A percentile compares a stretch with the other conserved stretches of the same genome.
phyloP scores from a whole-genome alignment of 345 rosid species.

The Noccaea caerulescens region DNA sequence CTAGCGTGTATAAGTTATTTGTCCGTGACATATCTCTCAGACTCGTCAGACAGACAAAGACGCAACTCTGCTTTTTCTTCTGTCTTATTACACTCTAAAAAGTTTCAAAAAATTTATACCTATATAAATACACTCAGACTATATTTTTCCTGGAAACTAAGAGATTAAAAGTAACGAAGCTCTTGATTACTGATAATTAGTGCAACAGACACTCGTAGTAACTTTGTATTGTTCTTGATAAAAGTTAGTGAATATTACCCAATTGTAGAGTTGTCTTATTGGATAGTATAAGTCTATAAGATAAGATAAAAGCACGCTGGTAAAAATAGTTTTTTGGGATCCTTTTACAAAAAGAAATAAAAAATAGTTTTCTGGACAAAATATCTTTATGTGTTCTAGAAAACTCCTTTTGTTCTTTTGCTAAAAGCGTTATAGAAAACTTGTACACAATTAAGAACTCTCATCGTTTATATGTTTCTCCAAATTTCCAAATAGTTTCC shows the following conservation, averaged over 20 bases:
- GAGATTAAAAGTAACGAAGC: neutral
- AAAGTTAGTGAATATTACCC: neutral
- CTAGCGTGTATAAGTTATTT: conserved; percentile 38
- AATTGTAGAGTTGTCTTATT: neutral
- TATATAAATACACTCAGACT: neutral
- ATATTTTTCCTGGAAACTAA: neutral
- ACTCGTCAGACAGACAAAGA: conserved; percentile 42
- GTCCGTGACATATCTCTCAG: conserved; percentile 44
- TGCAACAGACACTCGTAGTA: neutral
- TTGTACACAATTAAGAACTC: too few relatives aligned
- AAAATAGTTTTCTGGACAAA: too few relatives aligned
- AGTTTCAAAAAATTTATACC: conserved; percentile 8
- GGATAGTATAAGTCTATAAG: too few relatives aligned
- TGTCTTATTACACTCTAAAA: conserved; percentile 27
- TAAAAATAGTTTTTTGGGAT: too few relatives aligned
- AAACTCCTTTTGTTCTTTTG: too few relatives aligned
- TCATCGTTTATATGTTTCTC: too few relatives aligned
- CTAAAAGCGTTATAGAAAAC: too few relatives aligned
- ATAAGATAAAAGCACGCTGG: too few relatives aligned
- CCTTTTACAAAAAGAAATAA: too few relatives aligned
- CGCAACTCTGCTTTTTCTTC: conserved; percentile 35
- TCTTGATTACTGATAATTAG: conserved; percentile 5
- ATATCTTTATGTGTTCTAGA: too few relatives aligned
- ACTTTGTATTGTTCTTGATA: conserved; percentile 1
- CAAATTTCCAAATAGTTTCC: too few relatives aligned